Evolutionary conservation across 148 eudicot species (phyloP).

Genomic region (Amaranthus cruentus): DNA sequence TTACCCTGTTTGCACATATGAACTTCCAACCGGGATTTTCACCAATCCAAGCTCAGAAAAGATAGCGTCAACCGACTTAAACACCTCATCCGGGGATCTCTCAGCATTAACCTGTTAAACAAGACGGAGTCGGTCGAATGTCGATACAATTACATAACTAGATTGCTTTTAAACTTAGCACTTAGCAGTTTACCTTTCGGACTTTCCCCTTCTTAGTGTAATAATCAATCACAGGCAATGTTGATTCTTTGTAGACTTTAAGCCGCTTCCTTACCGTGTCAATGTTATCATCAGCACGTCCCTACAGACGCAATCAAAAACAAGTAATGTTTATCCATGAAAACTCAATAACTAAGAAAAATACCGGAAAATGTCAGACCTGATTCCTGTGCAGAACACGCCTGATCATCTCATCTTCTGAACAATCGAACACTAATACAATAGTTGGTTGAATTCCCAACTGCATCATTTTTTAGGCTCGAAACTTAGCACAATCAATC

Average conservation of each 20-base stretch:
- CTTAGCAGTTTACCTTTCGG: constrained; percentile 18
- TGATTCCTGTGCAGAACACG: constrained; percentile 29
- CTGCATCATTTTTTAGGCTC: constrained; percentile 4
- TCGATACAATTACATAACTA: not conserved
- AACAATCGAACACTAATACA: constrained; percentile 25
- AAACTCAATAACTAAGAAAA: not conserved
- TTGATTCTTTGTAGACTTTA: constrained; percentile 22
- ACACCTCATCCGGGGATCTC: constrained; percentile 25
- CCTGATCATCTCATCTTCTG: constrained; percentile 28
- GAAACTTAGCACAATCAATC: too few species aligned
- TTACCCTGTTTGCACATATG: not conserved
- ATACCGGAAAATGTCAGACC: constrained; percentile 3
- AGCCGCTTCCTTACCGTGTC: constrained; percentile 25
- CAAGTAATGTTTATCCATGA: not conserved
- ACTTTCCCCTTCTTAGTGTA: constrained; percentile 19
- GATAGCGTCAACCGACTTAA: constrained; percentile 14
- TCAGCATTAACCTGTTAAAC: constrained; percentile 20
- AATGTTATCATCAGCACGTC: constrained; percentile 31
- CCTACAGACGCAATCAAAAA: constrained; percentile 8
- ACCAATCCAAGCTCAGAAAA: constrained; percentile 20
- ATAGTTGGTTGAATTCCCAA: constrained; percentile 21
- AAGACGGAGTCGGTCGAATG: not conserved
- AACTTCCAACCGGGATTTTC: constrained; percentile 2
- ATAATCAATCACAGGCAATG: constrained; percentile 23
- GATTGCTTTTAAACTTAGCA: not conserved